A percentile compares a stretch with the other conserved stretches of the same genome.
These are phyloP conservation scores for Paraconiothyrium brasiliense DNA, from an alignment of 2,329 filamentous ascomycete species.

Conservation along the genomic window DNA sequence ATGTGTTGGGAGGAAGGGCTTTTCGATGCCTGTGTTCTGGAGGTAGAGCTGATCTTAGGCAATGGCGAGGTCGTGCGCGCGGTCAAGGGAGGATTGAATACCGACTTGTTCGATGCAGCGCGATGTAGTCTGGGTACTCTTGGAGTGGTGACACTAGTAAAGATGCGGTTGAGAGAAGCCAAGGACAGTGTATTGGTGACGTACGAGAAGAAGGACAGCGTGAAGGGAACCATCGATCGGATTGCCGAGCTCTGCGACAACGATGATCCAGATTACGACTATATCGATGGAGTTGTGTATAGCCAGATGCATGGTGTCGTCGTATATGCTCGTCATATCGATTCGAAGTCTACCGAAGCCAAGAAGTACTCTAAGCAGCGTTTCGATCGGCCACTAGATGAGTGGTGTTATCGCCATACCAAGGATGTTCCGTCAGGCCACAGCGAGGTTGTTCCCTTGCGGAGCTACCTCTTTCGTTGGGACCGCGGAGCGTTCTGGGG, in stretches of 20 bases:
- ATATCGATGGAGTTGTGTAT: conserved; percentile 58
- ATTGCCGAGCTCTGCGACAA: conserved; percentile 44
- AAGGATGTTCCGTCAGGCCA: neutral
- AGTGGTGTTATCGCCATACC: conserved; percentile 57
- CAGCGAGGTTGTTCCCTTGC: conserved; percentile 60
- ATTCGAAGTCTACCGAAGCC: neutral
- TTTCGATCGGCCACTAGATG: conserved; percentile 51
- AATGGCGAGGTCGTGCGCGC: conserved; percentile 64
- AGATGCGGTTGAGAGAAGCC: conserved; percentile 53
- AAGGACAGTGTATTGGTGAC: conserved; percentile 54
- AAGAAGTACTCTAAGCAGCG: conserved; percentile 10
- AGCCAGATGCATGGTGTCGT: conserved; percentile 24
- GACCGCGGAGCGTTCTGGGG: conserved; percentile 73
- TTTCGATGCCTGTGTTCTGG: conserved; percentile 67
- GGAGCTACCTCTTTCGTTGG: conserved; percentile 74
- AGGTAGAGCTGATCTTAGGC: conserved; percentile 69
- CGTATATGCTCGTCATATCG: conserved; percentile 16
- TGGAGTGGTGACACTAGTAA: conserved; percentile 66
- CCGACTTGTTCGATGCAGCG: conserved; percentile 69
- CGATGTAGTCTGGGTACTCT: conserved; percentile 70
- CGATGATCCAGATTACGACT: conserved; percentile 46
- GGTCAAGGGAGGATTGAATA: conserved; percentile 53
- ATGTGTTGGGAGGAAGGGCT: conserved; percentile 71
- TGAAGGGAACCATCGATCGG: conserved; percentile 49
- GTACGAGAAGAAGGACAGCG: conserved; percentile 55